phyloP scores from a whole-genome alignment of 495 filamentous ascomycete genomes.

The Aspergillus homomorphus region DNA sequence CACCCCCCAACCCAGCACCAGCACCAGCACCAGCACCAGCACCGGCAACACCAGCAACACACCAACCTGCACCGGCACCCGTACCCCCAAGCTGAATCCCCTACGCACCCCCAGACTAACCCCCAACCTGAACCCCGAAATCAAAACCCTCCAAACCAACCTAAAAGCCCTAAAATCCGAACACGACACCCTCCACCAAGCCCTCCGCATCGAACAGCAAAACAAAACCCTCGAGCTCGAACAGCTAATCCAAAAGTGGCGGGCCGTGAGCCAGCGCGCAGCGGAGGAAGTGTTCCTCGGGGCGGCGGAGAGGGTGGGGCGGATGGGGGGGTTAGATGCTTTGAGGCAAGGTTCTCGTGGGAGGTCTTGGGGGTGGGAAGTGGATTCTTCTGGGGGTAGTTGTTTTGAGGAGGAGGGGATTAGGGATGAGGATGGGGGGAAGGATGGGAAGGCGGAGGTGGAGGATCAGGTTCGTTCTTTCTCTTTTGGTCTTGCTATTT shows the following conservation, averaged over 20 bases:
- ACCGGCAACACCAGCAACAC: neutral
- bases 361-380: constrained; percentile 22
- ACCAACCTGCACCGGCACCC: neutral
- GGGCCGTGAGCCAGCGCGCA: constrained; percentile 41
- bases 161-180: constrained; percentile 34
- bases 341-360: constrained; percentile 42
- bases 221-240: constrained; percentile 47
- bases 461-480: constrained; percentile 38
- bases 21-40: neutral
- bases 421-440: constrained; percentile 18
- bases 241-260: constrained; percentile 48
- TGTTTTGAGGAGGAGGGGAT: constrained; percentile 25
- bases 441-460: constrained; percentile 19
- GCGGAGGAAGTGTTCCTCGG: constrained; percentile 50
- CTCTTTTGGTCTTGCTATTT: constrained; percentile 4
- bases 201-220: constrained; percentile 45
- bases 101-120: neutral
- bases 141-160: neutral
- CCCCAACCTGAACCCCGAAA: neutral
- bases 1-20: too few relatives aligned
- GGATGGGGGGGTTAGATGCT: constrained; percentile 56
- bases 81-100: too few relatives aligned
- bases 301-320: constrained; percentile 40
- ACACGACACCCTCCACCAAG: constrained; percentile 50
- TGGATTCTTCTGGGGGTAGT: constrained; percentile 22